Percentiles rank a stretch among this genome's conserved stretches.
phyloP scores from a whole-genome alignment of 768 basidiomycete species.

The Boletus patriciae region DNA sequence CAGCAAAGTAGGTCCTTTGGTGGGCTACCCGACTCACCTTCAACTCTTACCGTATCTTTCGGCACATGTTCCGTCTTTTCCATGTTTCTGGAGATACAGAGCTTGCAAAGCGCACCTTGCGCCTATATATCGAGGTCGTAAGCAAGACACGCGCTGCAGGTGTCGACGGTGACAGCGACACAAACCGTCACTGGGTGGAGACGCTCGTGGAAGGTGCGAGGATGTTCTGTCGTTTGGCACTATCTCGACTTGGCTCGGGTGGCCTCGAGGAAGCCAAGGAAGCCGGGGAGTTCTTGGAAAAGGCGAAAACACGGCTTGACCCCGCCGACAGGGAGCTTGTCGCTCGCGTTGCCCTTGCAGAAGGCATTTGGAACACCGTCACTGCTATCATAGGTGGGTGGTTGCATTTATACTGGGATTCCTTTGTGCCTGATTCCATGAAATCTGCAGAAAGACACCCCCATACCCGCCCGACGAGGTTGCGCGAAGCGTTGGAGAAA shows the following conservation, averaged over 20 bases:
- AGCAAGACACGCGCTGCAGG: slow-evolving; percentile 69
- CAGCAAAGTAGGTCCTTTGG: slow-evolving; percentile 69
- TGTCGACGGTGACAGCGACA: slow-evolving; percentile 54
- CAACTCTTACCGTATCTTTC: slow-evolving; percentile 81
- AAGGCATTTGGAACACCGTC: slow-evolving; percentile 72
- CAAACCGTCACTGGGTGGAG: slow-evolving; percentile 70
- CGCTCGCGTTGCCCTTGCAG: slow-evolving; percentile 62
- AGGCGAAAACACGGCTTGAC: slow-evolving; percentile 57
- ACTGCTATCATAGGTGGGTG: slow-evolving; percentile 66
- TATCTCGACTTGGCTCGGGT: slow-evolving; percentile 36
- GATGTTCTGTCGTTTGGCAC: slow-evolving; percentile 63
- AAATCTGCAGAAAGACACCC: slow-evolving; percentile 60
- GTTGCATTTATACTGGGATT: background rate
- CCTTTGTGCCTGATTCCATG: background rate
- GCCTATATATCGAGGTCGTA: slow-evolving; percentile 82
- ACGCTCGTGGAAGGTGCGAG: slow-evolving; percentile 75
- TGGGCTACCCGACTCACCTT: slow-evolving; percentile 94
- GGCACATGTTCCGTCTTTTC: slow-evolving; percentile 79
- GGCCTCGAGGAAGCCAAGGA: slow-evolving; percentile 61
- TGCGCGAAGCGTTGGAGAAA: slow-evolving; percentile 55
- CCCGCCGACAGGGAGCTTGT: slow-evolving; percentile 48
- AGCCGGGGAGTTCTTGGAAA: slow-evolving; percentile 58
- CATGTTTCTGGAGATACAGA: slow-evolving; percentile 57
- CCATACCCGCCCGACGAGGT: slow-evolving; percentile 54
- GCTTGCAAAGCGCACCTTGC: slow-evolving; percentile 72